Conservation (phyloP, 352 stramenopile species). For the Blastocystis sp. region DNA sequence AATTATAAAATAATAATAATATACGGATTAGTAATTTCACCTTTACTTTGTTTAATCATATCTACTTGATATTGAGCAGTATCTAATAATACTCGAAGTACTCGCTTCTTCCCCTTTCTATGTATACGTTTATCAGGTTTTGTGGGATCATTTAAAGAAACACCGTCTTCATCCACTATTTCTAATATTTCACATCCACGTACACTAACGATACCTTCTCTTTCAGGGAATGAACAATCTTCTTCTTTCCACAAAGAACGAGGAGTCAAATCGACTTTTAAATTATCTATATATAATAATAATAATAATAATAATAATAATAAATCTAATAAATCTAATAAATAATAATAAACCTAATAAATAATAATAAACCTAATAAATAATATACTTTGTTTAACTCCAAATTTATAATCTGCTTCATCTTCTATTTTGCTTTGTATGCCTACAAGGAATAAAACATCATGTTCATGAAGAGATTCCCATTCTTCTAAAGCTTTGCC, state of each 20-base stretch:
- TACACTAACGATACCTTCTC: constrained; percentile 61
- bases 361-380: too few relatives aligned
- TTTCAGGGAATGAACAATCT: constrained; percentile 55
- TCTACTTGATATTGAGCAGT: constrained; percentile 75
- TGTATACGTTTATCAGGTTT: constrained; percentile 13
- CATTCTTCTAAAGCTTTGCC: constrained; percentile 55
- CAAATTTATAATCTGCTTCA: constrained; percentile 48
- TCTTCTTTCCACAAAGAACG: constrained; percentile 42
- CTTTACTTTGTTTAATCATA: constrained; percentile 43
- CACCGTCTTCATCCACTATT: constrained; percentile 58
- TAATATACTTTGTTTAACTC: neutral
- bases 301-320: too few relatives aligned
- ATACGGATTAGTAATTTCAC: constrained; percentile 45
- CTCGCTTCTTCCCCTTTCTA: constrained; percentile 51
- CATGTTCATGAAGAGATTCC: constrained; percentile 65
- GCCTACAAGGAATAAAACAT: constrained; percentile 75
- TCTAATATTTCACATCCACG: constrained; percentile 61
- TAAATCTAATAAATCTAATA: too few relatives aligned
- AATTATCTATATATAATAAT: neutral
- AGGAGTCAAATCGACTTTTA: neutral
- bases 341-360: constrained; percentile 23
- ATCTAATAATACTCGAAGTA: constrained; percentile 67
- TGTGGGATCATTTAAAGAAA: constrained; percentile 53
- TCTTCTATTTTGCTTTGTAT: constrained; percentile 54
- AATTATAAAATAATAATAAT: too few relatives aligned